Evolutionary conservation across 2,329 filamentous ascomycete genomes (phyloP), one percentile per base, ranked within the genome.

Genomic region (Dactylellina parvicollis): DNA sequence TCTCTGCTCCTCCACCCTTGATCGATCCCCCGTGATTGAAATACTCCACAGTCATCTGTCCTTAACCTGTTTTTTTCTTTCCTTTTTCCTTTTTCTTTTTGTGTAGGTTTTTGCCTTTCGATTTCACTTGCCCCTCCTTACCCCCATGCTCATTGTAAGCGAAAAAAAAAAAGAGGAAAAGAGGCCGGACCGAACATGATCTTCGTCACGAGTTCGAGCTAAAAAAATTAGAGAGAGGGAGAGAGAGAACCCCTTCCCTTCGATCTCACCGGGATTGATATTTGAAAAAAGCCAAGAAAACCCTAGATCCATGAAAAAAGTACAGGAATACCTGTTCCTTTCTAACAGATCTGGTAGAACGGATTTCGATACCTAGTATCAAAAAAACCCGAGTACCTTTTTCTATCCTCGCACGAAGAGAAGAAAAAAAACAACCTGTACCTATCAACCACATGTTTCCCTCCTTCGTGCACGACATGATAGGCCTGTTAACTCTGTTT

Each of bases 121-220:
- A 38, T 38, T 47, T 20, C 28, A 36, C 49, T 36, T 34, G 36
- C 46, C 50, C 46, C 40, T 36, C 32, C 22, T 5, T 30, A 34
- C 50, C 57, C 67, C 67, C 67, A 57, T 64, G 67, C 28, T n/a
- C 38, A 26, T 16, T 66, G 61, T 73, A 73, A 73, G 69, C 69
- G 69, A 73, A 72, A 56, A 65, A 32, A 44, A 59, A 52, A 52
- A 59, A 62, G 32, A 46, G 47, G 67, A 52, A 52, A 59, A 62
- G 32, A 46, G 47, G 38, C n/a, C 47, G 47, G 54, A 65, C 49
- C 59, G 59, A 73, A 73, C 69, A 73, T 55, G 60, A 73, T 73
- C 46, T 59, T 73, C 69, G 69, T 73, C 69, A 73, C 69, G 69
- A 65, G 67, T 36, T 42, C 16, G 8, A 38, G 16, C n/a, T 14